These are phyloP conservation scores for Trichoderma koningii DNA, from an alignment of 2,329 filamentous ascomycete genomes.

Conservation along the genomic window DNA sequence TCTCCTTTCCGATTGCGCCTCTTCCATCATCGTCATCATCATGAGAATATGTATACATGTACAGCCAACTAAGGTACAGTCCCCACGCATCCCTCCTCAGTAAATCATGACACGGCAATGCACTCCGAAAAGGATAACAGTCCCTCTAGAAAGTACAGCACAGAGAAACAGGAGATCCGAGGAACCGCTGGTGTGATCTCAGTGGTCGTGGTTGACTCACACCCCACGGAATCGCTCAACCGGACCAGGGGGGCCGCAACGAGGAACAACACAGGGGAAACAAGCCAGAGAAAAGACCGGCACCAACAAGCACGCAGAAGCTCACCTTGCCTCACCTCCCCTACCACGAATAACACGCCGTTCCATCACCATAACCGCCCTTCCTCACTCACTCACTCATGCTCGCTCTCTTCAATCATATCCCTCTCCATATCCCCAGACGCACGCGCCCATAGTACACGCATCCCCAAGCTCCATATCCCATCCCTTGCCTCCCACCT, in stretches of 20 bases:
- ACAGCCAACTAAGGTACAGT: neutral
- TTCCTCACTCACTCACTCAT: too few relatives aligned
- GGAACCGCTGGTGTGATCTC: slow-evolving; percentile 4
- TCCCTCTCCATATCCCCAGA: neutral
- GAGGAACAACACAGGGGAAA: neutral
- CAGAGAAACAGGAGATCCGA: neutral
- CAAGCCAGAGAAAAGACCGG: neutral
- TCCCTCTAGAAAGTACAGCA: too few relatives aligned
- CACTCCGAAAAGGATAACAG: neutral
- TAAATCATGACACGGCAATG: slow-evolving; percentile 24
- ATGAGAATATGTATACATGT: neutral
- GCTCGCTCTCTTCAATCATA: too few relatives aligned
- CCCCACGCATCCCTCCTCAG: slow-evolving; percentile 14
- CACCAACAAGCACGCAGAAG: neutral
- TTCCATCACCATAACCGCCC: too few relatives aligned
- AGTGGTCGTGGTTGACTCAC: neutral
- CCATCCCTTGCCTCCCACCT: neutral
- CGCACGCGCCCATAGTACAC: neutral
- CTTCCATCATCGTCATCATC: neutral
- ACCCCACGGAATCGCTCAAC: neutral
- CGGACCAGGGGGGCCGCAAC: neutral
- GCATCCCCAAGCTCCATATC: too few relatives aligned
- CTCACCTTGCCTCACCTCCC: neutral
- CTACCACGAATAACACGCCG: neutral
- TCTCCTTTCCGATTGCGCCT: slow-evolving; percentile 5